phyloP scores from a whole-genome alignment of 768 basidiomycete genomes.

The Panaeolus papilionaceus region DNA sequence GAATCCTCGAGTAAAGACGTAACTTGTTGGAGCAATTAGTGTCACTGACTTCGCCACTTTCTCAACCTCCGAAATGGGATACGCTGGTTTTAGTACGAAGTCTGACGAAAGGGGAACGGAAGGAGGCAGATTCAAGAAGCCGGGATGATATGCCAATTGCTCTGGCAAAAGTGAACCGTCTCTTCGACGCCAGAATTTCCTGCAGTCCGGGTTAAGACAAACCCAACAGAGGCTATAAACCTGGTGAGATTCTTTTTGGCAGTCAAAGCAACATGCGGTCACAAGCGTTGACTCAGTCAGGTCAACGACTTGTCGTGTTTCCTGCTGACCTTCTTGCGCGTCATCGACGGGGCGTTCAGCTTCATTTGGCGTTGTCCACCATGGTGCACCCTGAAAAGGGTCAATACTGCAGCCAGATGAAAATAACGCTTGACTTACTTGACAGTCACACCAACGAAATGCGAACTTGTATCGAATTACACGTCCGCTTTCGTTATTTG shows the following conservation, averaged over 20 bases:
- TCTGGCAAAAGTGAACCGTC: conserved; percentile 35
- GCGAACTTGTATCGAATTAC: conserved; percentile 84
- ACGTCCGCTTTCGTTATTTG: conserved; percentile 50
- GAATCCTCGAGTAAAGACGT: conserved; percentile 67
- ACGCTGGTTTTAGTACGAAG: conserved; percentile 45
- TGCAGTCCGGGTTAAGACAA: conserved; percentile 67
- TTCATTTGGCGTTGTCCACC: conserved; percentile 42
- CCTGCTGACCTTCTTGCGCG: not conserved
- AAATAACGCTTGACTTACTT: conserved; percentile 42
- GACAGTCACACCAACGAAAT: conserved; percentile 83
- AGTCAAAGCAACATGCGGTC: conserved; percentile 44
- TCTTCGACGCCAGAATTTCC: conserved; percentile 55
- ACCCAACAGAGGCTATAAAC: conserved; percentile 66
- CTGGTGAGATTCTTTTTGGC: conserved; percentile 50
- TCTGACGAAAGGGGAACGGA: conserved; percentile 37
- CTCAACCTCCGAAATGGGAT: conserved; percentile 33
- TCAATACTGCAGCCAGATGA: not conserved
- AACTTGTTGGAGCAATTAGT: conserved; percentile 52
- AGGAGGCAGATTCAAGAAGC: conserved; percentile 50
- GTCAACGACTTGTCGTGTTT: not conserved
- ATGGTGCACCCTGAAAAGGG: conserved; percentile 47
- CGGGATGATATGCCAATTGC: conserved; percentile 51
- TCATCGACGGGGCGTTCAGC: not conserved
- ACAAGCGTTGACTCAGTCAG: not conserved
- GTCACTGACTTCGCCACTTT: conserved; percentile 23